A percentile compares a stretch with the other conserved stretches of the same genome.
Conservation (phyloP, 2,329 filamentous ascomycete species). For the Phyllosticta citrichinensis region DNA sequence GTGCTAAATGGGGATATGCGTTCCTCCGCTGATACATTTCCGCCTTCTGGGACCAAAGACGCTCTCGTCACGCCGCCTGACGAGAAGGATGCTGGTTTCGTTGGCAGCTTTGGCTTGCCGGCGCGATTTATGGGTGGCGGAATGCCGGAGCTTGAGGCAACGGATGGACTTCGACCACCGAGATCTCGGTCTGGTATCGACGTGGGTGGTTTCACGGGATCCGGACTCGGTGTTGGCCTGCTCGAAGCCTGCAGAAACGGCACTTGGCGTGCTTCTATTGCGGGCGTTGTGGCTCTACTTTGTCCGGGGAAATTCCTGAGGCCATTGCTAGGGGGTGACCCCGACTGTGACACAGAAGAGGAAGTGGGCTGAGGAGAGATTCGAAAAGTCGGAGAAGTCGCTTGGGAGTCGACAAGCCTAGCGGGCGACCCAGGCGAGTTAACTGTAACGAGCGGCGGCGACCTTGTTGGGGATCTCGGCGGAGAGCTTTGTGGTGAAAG, state of each 20-base stretch:
- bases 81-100: conserved; percentile 31
- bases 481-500: conserved; percentile 31
- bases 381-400: conserved; percentile 26
- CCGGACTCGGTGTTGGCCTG: conserved; percentile 13
- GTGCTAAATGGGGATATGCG: conserved; percentile 74
- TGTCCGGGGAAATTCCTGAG: conserved; percentile 26
- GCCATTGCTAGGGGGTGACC: conserved; percentile 14
- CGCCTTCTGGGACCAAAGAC: conserved; percentile 31
- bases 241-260: conserved; percentile 21
- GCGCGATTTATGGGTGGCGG: conserved; percentile 73
- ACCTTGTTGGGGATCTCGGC: conserved; percentile 35
- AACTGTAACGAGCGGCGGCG: conserved; percentile 57
- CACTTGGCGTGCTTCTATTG: conserved; percentile 28
- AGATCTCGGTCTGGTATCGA: neutral
- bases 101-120: conserved; percentile 61
- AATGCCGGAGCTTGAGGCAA: conserved; percentile 24
- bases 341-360: conserved; percentile 13
- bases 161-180: neutral
- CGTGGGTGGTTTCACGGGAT: conserved; percentile 18
- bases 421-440: conserved; percentile 62
- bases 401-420: conserved; percentile 30
- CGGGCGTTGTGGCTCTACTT: conserved; percentile 33
- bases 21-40: conserved; percentile 30
- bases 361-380: conserved; percentile 14
- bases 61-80: conserved; percentile 16